These are phyloP conservation scores for Boletus semigastroideus DNA, from an alignment of 1,284 basidiomycete species.

Conservation along the genomic window DNA sequence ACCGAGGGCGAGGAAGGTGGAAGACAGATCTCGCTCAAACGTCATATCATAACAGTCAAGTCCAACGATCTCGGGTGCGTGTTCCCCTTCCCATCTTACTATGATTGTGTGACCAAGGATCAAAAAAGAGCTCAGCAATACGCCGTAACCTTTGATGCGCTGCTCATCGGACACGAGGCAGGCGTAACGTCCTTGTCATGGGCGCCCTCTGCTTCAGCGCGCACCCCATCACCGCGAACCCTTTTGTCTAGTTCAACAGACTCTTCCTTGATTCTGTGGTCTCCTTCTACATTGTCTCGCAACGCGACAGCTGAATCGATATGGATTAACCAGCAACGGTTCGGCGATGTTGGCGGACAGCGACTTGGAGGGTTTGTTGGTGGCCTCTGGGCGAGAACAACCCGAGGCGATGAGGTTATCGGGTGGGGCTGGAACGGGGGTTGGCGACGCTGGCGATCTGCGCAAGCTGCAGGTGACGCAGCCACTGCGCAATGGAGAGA, in stretches of 20 bases:
- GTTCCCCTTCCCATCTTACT: not conserved
- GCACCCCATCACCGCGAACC: constrained; percentile 38
- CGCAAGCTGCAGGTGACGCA: constrained; percentile 10
- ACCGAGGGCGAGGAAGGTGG: constrained; percentile 70
- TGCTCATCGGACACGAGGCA: constrained; percentile 90
- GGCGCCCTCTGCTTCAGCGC: constrained; percentile 46
- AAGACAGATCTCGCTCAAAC: constrained; percentile 81
- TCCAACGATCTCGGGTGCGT: constrained; percentile 47
- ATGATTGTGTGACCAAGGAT: constrained; percentile 3
- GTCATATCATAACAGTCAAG: constrained; percentile 72
- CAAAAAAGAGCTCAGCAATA: constrained; percentile 55
- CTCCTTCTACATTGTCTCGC: constrained; percentile 43
- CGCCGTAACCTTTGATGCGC: constrained; percentile 85
- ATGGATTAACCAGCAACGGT: constrained; percentile 88
- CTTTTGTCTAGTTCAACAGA: constrained; percentile 89
- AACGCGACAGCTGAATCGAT: constrained; percentile 53
- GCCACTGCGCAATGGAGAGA: constrained; percentile 67
- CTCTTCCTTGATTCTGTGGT: constrained; percentile 92
- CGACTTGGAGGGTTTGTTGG: constrained; percentile 89
- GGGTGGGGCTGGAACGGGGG: constrained; percentile 93
- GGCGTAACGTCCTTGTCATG: constrained; percentile 87
- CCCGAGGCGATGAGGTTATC: constrained; percentile 59
- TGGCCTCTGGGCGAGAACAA: constrained; percentile 65
- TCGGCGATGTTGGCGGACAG: constrained; percentile 89
- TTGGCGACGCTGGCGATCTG: constrained; percentile 79